A percentile compares a stretch with the other conserved stretches of the same genome.
These are phyloP conservation scores for Trichoderma cornu-damae DNA, from an alignment of 2,329 filamentous ascomycete species.

Conservation along the genomic window DNA sequence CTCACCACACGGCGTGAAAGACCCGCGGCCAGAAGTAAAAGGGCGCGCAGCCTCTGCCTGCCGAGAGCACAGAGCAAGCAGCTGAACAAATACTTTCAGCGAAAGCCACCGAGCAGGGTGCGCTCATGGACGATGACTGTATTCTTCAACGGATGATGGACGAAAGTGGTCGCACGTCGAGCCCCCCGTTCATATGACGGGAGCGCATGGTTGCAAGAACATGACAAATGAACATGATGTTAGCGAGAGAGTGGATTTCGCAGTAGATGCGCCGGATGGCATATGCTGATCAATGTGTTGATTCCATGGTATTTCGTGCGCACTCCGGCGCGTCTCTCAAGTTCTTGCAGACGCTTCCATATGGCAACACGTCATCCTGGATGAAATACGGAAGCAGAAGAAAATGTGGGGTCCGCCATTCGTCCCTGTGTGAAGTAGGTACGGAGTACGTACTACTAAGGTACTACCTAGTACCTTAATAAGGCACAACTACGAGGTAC, in stretches of 20 bases:
- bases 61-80: not conserved
- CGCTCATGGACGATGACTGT: not conserved
- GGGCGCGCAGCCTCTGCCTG: not conserved
- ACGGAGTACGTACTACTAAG: too few species aligned
- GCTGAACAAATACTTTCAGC: not conserved
- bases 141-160: not conserved
- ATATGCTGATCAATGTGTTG: constrained; percentile 9
- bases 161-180: not conserved
- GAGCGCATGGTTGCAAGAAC: not conserved
- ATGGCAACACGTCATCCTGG: constrained; percentile 12
- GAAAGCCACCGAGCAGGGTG: not conserved
- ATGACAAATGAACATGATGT: not conserved
- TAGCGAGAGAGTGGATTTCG: not conserved
- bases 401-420: constrained; percentile 10
- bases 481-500: too few species aligned
- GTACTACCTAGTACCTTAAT: too few species aligned
- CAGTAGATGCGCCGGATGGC: not conserved
- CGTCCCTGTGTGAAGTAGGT: too few species aligned
- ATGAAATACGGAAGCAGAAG: constrained; percentile 9
- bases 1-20: not conserved
- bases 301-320: not conserved
- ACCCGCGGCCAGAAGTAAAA: not conserved
- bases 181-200: not conserved
- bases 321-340: not conserved
- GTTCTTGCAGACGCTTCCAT: constrained; percentile 4